A percentile compares a stretch with the other conserved stretches of the same genome.
Evolutionary conservation across 2,329 filamentous ascomycete genomes (phyloP).

Genomic region (Trichoderma endophyticum): DNA sequence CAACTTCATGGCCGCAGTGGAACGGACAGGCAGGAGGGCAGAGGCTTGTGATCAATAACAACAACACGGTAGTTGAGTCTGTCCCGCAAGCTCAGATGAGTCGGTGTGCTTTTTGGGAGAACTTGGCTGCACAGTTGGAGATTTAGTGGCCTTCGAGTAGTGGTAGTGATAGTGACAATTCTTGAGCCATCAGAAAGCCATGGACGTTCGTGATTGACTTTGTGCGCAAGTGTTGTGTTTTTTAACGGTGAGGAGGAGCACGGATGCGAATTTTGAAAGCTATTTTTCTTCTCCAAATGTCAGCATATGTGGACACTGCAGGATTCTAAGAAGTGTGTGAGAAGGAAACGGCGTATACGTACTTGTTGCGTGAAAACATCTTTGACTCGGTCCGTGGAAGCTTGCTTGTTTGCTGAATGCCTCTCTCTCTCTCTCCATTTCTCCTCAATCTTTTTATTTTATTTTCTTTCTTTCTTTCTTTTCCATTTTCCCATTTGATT

Average conservation of each 20-base stretch:
- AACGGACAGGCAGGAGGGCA: conserved; percentile 11
- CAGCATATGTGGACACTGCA: neutral
- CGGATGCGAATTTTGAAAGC: neutral
- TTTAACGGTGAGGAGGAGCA: neutral
- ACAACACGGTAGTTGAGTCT: conserved; percentile 13
- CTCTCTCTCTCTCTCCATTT: neutral
- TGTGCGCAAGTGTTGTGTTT: neutral
- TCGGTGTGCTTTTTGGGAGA: conserved; percentile 15
- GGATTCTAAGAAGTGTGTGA: neutral
- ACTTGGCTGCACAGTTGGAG: neutral
- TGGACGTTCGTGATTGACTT: neutral
- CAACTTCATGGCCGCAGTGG: conserved; percentile 15
- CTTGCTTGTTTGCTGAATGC: neutral
- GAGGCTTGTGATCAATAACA: conserved; percentile 14
- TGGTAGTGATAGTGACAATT: neutral
- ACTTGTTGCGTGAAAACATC: neutral
- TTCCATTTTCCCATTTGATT: no score
- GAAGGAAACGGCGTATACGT: neutral
- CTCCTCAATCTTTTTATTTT: neutral
- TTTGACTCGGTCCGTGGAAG: neutral
- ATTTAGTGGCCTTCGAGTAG: neutral
- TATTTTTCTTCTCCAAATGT: neutral
- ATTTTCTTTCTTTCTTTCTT: no score
- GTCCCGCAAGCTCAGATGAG: conserved; percentile 14
- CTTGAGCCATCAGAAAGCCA: neutral